Evolutionary conservation across 768 basidiomycete species (phyloP).

Genomic region (Hygrophorus russula): DNA sequence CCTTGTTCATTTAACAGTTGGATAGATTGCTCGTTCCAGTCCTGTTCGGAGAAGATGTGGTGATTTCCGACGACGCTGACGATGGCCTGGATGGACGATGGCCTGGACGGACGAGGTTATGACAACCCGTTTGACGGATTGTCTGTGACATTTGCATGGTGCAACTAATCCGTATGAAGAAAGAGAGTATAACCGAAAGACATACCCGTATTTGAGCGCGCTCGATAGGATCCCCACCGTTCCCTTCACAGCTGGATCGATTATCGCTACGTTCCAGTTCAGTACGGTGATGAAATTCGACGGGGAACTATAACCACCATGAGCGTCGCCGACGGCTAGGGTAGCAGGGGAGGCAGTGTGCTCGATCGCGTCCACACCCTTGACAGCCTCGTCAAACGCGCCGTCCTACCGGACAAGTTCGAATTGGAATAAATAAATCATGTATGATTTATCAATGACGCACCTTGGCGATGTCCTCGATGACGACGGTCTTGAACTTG

Average conservation of each 20-base stretch:
- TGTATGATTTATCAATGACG: background rate
- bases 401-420: constrained; percentile 33
- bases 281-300: background rate
- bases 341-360: constrained; percentile 62
- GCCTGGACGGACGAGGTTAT: constrained; percentile 53
- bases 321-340: constrained; percentile 30
- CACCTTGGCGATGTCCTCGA: constrained; percentile 50
- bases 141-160: no score
- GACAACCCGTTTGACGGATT: constrained; percentile 53
- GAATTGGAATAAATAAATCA: background rate
- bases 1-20: constrained; percentile 38
- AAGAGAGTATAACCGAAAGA: background rate
- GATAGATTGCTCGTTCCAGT: constrained; percentile 52
- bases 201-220: constrained; percentile 41
- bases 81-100: no score
- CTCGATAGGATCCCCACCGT: constrained; percentile 54
- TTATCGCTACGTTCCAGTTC: constrained; percentile 31
- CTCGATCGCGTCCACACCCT: constrained; percentile 60
- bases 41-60: constrained; percentile 29
- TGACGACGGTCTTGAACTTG: constrained; percentile 52
- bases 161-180: no score
- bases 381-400: constrained; percentile 72
- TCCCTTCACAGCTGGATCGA: constrained; percentile 62
- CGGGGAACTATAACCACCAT: constrained; percentile 11
- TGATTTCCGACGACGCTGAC: constrained; percentile 17